These are phyloP conservation scores for Lolium multiflorum DNA, from an alignment of 176 grass and related monocot species.

Conservation along the genomic window DNA sequence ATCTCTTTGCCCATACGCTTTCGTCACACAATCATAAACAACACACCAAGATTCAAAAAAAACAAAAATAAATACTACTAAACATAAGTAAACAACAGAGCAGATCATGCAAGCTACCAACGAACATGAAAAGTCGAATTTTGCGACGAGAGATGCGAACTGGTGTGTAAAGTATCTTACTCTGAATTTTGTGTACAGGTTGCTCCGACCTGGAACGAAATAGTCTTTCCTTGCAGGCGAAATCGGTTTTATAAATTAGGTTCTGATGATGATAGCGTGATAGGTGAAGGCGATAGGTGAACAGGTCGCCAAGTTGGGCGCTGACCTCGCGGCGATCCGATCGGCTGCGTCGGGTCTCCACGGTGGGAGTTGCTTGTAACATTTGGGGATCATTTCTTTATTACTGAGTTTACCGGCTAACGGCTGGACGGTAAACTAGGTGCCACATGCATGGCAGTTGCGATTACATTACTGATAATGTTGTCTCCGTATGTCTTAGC, in stretches of 20 bases:
- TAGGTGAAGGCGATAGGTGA: background rate
- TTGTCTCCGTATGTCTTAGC: background rate
- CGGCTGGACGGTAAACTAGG: background rate
- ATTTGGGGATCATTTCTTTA: slow-evolving; percentile 52
- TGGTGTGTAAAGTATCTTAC: background rate
- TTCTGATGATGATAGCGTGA: background rate
- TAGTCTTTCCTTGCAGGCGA: slow-evolving; percentile 22
- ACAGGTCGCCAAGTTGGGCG: slow-evolving; percentile 24
- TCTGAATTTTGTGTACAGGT: slow-evolving; percentile 10
- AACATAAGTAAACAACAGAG: background rate
- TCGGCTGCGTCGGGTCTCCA: slow-evolving; percentile 53
- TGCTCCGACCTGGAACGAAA: background rate
- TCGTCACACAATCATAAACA: background rate
- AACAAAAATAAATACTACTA: background rate
- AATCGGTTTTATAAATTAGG: background rate
- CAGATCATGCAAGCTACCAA: slow-evolving; percentile 3
- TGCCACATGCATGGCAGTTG: too few relatives aligned
- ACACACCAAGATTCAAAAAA: slow-evolving; percentile 12
- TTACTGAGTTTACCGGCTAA: background rate
- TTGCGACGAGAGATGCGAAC: slow-evolving; percentile 45
- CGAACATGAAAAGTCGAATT: slow-evolving; percentile 44
- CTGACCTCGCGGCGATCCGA: slow-evolving; percentile 36
- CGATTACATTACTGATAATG: background rate
- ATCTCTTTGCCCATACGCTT: background rate
- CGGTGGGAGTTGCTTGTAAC: slow-evolving; percentile 24